phyloP scores from a whole-genome alignment of 495 filamentous ascomycete genomes.

The Neurospora terricola region DNA sequence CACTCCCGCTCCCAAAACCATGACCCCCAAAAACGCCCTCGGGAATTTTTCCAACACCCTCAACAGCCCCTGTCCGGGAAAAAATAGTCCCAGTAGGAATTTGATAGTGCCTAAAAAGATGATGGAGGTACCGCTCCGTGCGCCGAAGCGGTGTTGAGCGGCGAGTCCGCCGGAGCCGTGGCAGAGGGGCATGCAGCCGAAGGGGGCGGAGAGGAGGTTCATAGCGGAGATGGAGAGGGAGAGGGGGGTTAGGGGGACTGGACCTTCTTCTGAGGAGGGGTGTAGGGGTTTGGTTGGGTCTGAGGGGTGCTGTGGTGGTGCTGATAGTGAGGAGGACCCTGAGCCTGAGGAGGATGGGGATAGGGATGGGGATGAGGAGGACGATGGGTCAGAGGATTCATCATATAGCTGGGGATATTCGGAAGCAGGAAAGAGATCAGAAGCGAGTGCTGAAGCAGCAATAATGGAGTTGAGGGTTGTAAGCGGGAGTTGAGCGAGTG shows the following conservation, averaged over 20 bases:
- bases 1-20: conserved; percentile 81
- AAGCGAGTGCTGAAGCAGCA: conserved; percentile 64
- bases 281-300: neutral
- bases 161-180: conserved; percentile 88
- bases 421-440: conserved; percentile 54
- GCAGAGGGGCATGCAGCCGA: conserved; percentile 91
- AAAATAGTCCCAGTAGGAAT: conserved; percentile 61
- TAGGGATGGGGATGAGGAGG: too few relatives aligned
- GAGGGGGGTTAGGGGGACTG: conserved; percentile 58
- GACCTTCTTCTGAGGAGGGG: conserved; percentile 19
- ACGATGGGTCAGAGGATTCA: neutral
- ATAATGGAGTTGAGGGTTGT: conserved; percentile 88
- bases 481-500: conserved; percentile 74
- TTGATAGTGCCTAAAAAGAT: conserved; percentile 72
- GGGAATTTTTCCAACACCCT: conserved; percentile 62
- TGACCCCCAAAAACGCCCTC: conserved; percentile 62
- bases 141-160: conserved; percentile 82
- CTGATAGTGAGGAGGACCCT: too few relatives aligned
- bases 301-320: neutral
- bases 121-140: conserved; percentile 73
- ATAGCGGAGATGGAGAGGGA: conserved; percentile 72
- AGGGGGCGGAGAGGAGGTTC: conserved; percentile 81
- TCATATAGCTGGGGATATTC: neutral
- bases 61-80: conserved; percentile 55
- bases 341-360: too few relatives aligned